Base-by-base conservation (phyloP, 2,329 filamentous ascomycete genomes). In the Trichoderma sp. region DNA sequence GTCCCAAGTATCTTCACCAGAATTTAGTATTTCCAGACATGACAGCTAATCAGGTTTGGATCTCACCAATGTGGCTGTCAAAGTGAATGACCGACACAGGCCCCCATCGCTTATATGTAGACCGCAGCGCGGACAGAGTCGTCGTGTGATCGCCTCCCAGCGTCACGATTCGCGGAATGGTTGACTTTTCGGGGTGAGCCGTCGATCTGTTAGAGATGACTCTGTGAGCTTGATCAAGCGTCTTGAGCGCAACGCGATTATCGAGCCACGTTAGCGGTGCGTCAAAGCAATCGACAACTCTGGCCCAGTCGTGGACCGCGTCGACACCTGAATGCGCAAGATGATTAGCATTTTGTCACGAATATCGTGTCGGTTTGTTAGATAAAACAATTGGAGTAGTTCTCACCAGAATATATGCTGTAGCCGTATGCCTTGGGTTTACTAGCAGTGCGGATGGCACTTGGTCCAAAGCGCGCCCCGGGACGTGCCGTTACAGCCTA, bases 241-340 rank as follows among this genome's bases (percentile, higher is more conserved):
- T 70, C 64, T 68, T 73, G 42, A 74, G 58, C 2, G 73, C 73
- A 15, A 56, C 67, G 1, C 71, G 65, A 32, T 74, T 74, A 59
- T 73, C 73, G 17, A 73, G 70, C 67, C 69, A 70, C 0, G 70
- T 70, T 53, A 73, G 70, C 5, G 66, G 67, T 17, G 71, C 71
- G 76, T 96, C 92, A 57, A 92, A 92, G 78, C 93, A 96, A 80
- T 96, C 93, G 54, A 93, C 82, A 67, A 95, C 86, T 45, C 82
- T 88, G 1, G 92, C 91, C 90, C 91, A 94, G 22, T 73, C 71
- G 13, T 58, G 64, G 12, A 74, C 57, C 1, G 71, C 66, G 45
- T 74, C 70, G 15, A 68, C 67, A 17, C 67, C 71, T 73, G 17
- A 9, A 13, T 17, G 22, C 1, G 1, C 2, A 50, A n/a, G 2